Evolutionary conservation across 257 asterid species (phyloP), one percentile per base, ranked within the genome.

Genomic region (Capsicum pubescens): DNA sequence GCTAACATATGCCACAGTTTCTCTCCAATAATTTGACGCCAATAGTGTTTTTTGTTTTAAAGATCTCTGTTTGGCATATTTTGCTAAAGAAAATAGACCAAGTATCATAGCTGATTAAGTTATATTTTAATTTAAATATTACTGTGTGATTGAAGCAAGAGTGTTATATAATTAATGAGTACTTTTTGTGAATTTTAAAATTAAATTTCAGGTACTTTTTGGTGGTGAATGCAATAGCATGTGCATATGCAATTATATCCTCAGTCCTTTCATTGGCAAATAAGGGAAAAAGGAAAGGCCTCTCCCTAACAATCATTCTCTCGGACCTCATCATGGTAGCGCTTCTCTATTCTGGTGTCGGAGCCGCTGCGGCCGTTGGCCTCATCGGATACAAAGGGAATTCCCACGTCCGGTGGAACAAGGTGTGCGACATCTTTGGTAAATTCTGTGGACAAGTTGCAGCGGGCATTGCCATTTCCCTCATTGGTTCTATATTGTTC

Each of bases 281-380:
- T 71, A 70, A 60, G 61, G 83, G 89, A 2, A 87, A 83, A 8
- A 86, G 69, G 5, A 89, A 87, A 44, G 84, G 87, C 9, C 66
- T 88, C 5, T 66, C 81, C 10, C 2, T 88, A 79, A 6, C 88
- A 9, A 8, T 91, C 81, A 66, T 84, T 86, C 58, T 89, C 32
- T 3, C 85, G n/a, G 98, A 94, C 89, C 89, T 93, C 35, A 46
- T 85, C 9, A 92, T 90, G 93, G 90, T 94, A 87, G 95, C 92
- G 2, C 88, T 94, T 4, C 94, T 94, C 50, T 94, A 91, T 66
- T 93, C 98, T 14, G 8, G 90, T 54, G 39, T 86, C 8, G 94
- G 97, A 2, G 95, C 97, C 7, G 88, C 95, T 81, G 9, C 46
- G 0, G 90, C 98, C 26, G 85, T 92, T 10, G 95, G 97, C 32